Conservation (phyloP, 106 monocot species). For the Triglochin maritima region DNA sequence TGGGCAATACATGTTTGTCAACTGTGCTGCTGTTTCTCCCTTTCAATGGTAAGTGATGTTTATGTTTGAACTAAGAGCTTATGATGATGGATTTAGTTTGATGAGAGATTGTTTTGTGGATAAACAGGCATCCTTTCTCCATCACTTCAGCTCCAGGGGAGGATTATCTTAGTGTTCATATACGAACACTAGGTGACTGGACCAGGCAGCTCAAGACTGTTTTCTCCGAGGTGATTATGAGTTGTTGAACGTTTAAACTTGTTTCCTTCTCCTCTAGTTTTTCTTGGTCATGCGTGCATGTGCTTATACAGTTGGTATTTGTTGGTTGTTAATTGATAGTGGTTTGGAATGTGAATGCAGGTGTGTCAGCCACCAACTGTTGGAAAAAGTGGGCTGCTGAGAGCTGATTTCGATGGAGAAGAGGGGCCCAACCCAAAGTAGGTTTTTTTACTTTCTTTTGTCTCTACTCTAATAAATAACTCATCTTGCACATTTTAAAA, state of each 20-base stretch:
- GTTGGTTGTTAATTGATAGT: not conserved
- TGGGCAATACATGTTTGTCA: conserved; percentile 91
- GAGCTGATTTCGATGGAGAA: conserved; percentile 30
- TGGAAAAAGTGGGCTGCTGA: conserved; percentile 67
- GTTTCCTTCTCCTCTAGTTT: not conserved
- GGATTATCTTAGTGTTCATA: conserved; percentile 76
- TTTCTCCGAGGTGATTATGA: conserved; percentile 49
- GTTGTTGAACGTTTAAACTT: not conserved
- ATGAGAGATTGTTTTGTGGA: not conserved
- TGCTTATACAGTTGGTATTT: not conserved
- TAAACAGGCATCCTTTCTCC: conserved; percentile 84
- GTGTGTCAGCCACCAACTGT: conserved; percentile 54
- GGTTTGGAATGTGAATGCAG: conserved; percentile 11
- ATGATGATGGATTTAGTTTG: not conserved
- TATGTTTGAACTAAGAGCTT: not conserved
- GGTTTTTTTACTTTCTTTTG: not conserved
- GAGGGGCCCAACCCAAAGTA: conserved; percentile 7
- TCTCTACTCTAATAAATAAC: no score
- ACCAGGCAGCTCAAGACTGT: conserved; percentile 60
- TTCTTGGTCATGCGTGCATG: not conserved
- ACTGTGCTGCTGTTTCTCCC: conserved; percentile 77
- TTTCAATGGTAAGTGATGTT: conserved; percentile 55
- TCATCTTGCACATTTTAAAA: not conserved
- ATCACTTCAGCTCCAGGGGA: conserved; percentile 84
- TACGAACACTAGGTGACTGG: conserved; percentile 83